Conservation (phyloP, 495 filamentous ascomycete species). For the Glarea lozoyensis region DNA sequence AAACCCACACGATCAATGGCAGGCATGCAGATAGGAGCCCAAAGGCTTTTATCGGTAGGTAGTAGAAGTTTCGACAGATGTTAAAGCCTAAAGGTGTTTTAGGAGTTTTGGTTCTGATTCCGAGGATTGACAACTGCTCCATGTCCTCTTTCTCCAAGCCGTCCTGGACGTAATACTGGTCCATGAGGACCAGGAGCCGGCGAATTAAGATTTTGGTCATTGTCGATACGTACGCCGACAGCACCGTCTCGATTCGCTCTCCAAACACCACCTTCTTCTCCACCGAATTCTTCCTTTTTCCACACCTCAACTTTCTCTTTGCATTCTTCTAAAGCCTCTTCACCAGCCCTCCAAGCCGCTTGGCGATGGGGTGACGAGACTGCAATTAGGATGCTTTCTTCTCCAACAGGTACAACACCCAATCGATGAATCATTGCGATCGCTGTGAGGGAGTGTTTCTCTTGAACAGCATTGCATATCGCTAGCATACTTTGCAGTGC, state of each 20-base stretch:
- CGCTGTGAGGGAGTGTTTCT: slow-evolving; percentile 52
- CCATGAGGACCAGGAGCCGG: slow-evolving; percentile 8
- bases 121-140: slow-evolving; percentile 12
- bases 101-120: too few relatives aligned
- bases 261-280: slow-evolving; percentile 68
- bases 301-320: slow-evolving; percentile 87
- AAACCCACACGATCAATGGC: too few relatives aligned
- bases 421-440: slow-evolving; percentile 83
- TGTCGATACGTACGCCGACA: slow-evolving; percentile 30
- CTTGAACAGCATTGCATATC: slow-evolving; percentile 53
- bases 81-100: too few relatives aligned
- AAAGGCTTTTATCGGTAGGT: too few relatives aligned
- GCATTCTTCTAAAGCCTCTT: slow-evolving; percentile 80
- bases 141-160: slow-evolving; percentile 15
- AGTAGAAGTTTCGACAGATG: too few relatives aligned
- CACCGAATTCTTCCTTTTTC: slow-evolving; percentile 88
- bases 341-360: slow-evolving; percentile 80
- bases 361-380: slow-evolving; percentile 80
- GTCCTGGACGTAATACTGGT: slow-evolving; percentile 10
- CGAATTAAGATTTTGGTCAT: slow-evolving; percentile 1
- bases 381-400: slow-evolving; percentile 88
- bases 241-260: slow-evolving; percentile 80
- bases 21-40: too few relatives aligned
- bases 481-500: slow-evolving; percentile 65
- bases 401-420: slow-evolving; percentile 73